phyloP scores from a whole-genome alignment of 2,329 filamentous ascomycete genomes.

The Aspergillus hortae region DNA sequence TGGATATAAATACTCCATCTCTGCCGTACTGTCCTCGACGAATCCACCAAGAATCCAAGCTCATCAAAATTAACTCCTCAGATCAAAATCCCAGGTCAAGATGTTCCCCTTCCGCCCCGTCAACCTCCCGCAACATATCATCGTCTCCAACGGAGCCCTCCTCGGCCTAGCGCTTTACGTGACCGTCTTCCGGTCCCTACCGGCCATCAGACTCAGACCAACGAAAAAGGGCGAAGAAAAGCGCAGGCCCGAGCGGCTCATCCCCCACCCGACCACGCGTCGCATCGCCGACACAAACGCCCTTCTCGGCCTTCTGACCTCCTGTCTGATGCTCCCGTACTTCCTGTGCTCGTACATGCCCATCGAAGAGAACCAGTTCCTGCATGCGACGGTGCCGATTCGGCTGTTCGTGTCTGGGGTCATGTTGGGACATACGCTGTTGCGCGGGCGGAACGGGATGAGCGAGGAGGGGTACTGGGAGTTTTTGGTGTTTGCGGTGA shows the following conservation, averaged over 20 bases:
- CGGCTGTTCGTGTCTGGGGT: not conserved
- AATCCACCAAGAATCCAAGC: not conserved
- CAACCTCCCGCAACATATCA: not conserved
- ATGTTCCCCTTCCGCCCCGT: slow-evolving; percentile 13
- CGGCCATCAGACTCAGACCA: not conserved
- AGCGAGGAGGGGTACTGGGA: slow-evolving; percentile 6
- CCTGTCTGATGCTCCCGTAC: slow-evolving; percentile 2
- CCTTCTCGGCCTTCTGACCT: not conserved
- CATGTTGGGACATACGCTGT: not conserved
- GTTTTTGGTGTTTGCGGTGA: slow-evolving; percentile 1
- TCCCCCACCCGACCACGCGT: not conserved
- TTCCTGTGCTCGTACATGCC: slow-evolving; percentile 7
- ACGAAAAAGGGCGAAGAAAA: not conserved
- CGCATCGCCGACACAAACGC: slow-evolving; percentile 5
- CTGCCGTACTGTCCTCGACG: not conserved
- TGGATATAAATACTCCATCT: not conserved
- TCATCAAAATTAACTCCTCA: not conserved
- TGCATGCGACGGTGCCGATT: slow-evolving; percentile 1
- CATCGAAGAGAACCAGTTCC: slow-evolving; percentile 3
- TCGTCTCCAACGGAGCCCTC: not conserved
- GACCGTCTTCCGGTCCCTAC: not conserved
- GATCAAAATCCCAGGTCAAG: not conserved
- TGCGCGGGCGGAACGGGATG: slow-evolving; percentile 1
- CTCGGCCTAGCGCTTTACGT: not conserved
- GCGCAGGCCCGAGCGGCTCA: not conserved